Base-by-base conservation (phyloP, 1,284 basidiomycete genomes). In the Irpex rosettiformis region DNA sequence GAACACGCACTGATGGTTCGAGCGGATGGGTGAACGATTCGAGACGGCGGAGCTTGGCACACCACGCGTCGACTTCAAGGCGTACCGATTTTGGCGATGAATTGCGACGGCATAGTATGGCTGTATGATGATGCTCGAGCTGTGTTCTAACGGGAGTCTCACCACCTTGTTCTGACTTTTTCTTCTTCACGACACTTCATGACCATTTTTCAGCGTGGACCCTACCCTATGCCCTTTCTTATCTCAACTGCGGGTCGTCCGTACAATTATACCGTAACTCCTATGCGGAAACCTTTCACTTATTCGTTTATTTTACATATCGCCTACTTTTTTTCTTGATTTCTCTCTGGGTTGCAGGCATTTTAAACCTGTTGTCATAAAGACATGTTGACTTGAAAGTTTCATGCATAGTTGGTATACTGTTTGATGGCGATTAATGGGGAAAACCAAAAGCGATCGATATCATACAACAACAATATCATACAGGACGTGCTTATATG, bases 21-120 rank as follows among this genome's bases (percentile, higher is more conserved):
- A 71, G 59, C 58, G 70, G 73, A 30, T 83, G 82, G 80, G 74
- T 82, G 27, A 67, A 81, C 2, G 85, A 86, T 24, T 79, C 79
- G n/a, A 73, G 86, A 58, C 75, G 84, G 64, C 79, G 80, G 37
- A 76, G 74, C 57, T 54, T 67, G 16, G 47, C 72, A 74, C 2
- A 56, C 43, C 2, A 51, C 27, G 10, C n/a, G 21, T 33, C 30
- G 56, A 33, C 61, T 56, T n/a, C 62, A 62, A 3, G 60, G 64
- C 52, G 70, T 37, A 58, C 71, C 29, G 28, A 69, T 22, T 72
- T 72, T 51, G 66, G 66, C n/a, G 75, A 76, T 59, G 75, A 76
- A 54, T 58, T 62, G 1, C 66, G 75, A 52, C 65, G 74, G 48
- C 75, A 76, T 62, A 76, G 75, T 61, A 72, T 75, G 68, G 73